Percentiles rank a stretch among this genome's conserved stretches.
Conservation (phyloP, 257 asterid genomes). For the Fraxinus quadrangulata region DNA sequence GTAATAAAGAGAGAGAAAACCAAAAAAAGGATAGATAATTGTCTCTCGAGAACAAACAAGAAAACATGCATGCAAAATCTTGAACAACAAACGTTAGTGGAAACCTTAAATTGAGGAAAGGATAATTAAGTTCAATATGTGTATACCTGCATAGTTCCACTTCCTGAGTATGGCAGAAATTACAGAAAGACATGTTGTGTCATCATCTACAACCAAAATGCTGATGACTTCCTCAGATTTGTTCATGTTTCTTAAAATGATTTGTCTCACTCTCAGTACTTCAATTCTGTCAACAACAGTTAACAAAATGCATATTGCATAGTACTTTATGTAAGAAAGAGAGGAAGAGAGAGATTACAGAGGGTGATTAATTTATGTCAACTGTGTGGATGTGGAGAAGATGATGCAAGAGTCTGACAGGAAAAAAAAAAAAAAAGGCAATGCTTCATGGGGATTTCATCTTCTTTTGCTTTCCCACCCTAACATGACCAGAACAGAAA, state of each 20-base stretch:
- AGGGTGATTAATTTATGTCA: slow-evolving; percentile 20
- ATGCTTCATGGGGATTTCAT: slow-evolving; percentile 9
- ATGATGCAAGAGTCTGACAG: slow-evolving; percentile 4
- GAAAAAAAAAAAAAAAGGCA: slow-evolving; percentile 17
- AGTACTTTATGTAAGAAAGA: not conserved
- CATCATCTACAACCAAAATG: slow-evolving; percentile 63
- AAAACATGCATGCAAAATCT: slow-evolving; percentile 12
- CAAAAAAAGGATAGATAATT: not conserved
- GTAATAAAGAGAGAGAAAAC: not conserved
- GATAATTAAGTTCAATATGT: not conserved
- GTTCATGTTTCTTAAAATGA: not conserved
- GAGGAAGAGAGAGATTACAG: not conserved
- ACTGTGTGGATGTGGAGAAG: slow-evolving; percentile 31
- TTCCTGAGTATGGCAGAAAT: slow-evolving; percentile 53
- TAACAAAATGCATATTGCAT: slow-evolving; percentile 25
- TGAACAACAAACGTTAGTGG: not conserved
- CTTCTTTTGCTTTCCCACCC: slow-evolving; percentile 10
- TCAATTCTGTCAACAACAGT: slow-evolving; percentile 13
- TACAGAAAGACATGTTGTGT: slow-evolving; percentile 47
- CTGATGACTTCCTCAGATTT: slow-evolving; percentile 23
- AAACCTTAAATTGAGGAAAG: slow-evolving; percentile 33
- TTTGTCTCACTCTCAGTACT: slow-evolving; percentile 33
- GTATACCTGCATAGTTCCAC: slow-evolving; percentile 44
- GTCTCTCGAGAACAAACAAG: not conserved
- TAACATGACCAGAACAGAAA: not conserved